Conservation (phyloP, 2,329 filamentous ascomycete species). For the Diaporthe capsici region DNA sequence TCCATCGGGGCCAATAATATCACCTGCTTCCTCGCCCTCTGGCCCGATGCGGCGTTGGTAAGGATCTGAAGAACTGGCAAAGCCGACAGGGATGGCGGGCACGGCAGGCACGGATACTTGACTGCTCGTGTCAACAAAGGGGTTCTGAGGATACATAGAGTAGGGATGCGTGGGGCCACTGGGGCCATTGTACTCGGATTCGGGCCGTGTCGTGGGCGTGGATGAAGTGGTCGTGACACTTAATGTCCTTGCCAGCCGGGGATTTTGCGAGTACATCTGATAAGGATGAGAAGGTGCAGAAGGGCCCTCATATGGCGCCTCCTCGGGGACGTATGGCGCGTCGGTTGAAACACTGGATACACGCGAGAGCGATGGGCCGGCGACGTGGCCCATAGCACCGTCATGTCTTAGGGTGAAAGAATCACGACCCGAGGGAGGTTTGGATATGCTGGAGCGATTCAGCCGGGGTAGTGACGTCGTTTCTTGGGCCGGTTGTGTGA, state of each 20-base stretch:
- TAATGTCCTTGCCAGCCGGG: conserved; percentile 80
- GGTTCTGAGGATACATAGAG: conserved; percentile 86
- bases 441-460: conserved; percentile 69
- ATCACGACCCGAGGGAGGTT: conserved; percentile 64
- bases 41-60: conserved; percentile 83
- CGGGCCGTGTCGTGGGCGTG: conserved; percentile 47
- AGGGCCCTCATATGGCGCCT: conserved; percentile 78
- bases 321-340: conserved; percentile 57
- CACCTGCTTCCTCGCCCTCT: conserved; percentile 88
- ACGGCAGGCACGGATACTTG: conserved; percentile 40
- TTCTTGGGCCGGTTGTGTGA: not conserved
- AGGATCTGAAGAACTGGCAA: conserved; percentile 74
- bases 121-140: conserved; percentile 68
- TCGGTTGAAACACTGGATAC: conserved; percentile 54
- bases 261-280: conserved; percentile 84
- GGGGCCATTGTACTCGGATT: conserved; percentile 68
- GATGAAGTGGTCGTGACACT: conserved; percentile 71
- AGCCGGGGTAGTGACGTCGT: conserved; percentile 30
- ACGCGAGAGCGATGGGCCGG: conserved; percentile 44
- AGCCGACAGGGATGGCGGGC: conserved; percentile 77
- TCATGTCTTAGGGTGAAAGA: conserved; percentile 68
- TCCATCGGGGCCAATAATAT: conserved; percentile 88
- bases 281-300: conserved; percentile 87
- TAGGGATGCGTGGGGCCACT: conserved; percentile 87
- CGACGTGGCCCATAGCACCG: conserved; percentile 55